These are phyloP conservation scores for Debaryomycetaceae sp. DNA, from an alignment of 1,139 yeast genomes.

Conservation along the genomic window DNA sequence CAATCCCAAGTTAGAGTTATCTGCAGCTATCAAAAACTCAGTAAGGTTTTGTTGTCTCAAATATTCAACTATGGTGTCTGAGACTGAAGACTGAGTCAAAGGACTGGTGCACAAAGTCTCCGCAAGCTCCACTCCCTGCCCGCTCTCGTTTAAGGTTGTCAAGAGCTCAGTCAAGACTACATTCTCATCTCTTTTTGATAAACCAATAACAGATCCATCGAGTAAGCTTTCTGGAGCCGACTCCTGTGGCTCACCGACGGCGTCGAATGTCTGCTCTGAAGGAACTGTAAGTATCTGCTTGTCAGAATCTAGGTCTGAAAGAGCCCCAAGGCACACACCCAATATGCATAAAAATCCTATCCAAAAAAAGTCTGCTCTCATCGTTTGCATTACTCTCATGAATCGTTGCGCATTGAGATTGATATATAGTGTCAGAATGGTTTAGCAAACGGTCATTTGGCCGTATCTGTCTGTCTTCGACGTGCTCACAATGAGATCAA, in stretches of 20 bases:
- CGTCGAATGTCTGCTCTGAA: no score
- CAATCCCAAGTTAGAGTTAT: slow-evolving; percentile 23
- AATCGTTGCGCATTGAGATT: no score
- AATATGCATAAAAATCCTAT: background rate
- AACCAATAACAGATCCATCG: no score
- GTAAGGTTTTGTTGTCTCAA: slow-evolving; percentile 18
- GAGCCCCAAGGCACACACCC: background rate
- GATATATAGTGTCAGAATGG: no score
- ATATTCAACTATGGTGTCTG: slow-evolving; percentile 18
- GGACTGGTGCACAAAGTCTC: slow-evolving; percentile 18
- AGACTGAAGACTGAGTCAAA: slow-evolving; percentile 17
- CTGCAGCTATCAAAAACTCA: slow-evolving; percentile 17
- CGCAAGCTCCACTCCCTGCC: slow-evolving; percentile 20
- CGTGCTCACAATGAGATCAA: background rate
- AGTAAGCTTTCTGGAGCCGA: no score
- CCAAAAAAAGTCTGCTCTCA: background rate
- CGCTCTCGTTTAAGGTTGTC: slow-evolving; percentile 23
- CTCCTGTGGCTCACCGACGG: no score
- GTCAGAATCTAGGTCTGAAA: background rate
- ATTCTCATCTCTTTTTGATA: slow-evolving; percentile 14
- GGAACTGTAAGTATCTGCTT: no score
- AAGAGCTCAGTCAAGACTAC: slow-evolving; percentile 21
- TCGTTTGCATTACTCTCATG: background rate
- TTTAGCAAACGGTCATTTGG: background rate
- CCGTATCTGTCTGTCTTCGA: background rate